Percentiles rank a stretch among this genome's conserved stretches.
These are phyloP conservation scores for Flaveria ramosissima DNA, from an alignment of 129 eudicot species.

Conservation along the genomic window DNA sequence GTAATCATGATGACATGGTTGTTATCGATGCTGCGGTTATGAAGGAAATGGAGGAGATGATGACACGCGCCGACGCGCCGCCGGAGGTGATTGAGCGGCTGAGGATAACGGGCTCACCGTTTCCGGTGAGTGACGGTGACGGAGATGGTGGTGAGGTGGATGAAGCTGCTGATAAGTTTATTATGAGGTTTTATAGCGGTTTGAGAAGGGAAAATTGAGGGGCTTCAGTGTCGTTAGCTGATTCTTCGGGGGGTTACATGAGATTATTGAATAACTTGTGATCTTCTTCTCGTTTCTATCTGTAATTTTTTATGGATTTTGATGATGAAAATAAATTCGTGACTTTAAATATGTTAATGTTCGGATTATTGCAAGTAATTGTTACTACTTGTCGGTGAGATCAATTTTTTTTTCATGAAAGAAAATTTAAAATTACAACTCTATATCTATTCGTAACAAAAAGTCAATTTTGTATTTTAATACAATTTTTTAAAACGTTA, in stretches of 20 bases:
- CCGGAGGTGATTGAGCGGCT: conserved; percentile 54
- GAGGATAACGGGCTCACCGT: conserved; percentile 81
- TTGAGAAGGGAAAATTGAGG: conserved; percentile 48
- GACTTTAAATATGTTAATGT: not conserved
- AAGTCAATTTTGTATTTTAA: no score
- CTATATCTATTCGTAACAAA: no score
- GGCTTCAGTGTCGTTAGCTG: conserved; percentile 1
- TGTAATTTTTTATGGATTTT: not conserved
- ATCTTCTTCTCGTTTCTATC: not conserved
- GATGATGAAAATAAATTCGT: not conserved
- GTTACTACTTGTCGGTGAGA: no score
- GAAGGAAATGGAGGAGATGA: conserved; percentile 48
- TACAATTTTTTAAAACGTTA: no score
- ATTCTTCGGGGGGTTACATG: conserved; percentile 19
- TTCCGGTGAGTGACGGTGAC: conserved; percentile 47
- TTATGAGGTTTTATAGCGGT: conserved; percentile 51
- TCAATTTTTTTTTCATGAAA: no score
- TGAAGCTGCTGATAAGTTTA: conserved; percentile 71
- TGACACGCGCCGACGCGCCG: conserved; percentile 45
- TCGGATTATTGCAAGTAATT: not conserved
- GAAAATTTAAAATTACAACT: no score
- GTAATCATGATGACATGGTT: not conserved
- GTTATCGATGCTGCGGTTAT: conserved; percentile 24
- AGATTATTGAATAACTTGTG: no score
- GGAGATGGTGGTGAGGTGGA: conserved; percentile 48